Conservation (phyloP, 139 green algal species). For the Limnomonas spitsbergensis region DNA sequence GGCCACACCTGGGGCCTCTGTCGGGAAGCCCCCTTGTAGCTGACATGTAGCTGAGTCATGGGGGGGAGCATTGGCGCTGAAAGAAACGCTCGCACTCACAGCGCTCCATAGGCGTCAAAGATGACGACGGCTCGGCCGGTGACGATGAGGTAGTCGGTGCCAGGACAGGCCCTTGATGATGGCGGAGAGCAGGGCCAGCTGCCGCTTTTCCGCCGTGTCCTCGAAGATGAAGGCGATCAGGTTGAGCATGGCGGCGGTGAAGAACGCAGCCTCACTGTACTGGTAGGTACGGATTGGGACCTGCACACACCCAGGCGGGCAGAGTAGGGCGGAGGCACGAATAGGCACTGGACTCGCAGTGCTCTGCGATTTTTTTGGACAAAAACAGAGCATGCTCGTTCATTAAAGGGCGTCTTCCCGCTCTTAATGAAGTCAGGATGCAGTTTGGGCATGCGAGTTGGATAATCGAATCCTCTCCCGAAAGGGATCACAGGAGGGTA, state of each 20-base stretch:
- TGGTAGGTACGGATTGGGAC: constrained; percentile 11
- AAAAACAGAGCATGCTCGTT: not conserved
- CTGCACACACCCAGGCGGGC: too few species aligned
- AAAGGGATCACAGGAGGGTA: too few species aligned
- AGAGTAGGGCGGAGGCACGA: too few species aligned
- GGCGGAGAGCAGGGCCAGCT: constrained; percentile 45
- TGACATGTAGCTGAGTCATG: too few species aligned
- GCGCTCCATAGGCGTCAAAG: constrained; percentile 9
- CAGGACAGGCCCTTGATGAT: constrained; percentile 49
- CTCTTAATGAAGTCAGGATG: too few species aligned
- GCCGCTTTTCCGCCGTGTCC: constrained; percentile 33
- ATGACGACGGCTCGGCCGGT: constrained; percentile 21
- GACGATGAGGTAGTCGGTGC: constrained; percentile 44
- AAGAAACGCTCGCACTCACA: too few species aligned
- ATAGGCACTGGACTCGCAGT: not conserved
- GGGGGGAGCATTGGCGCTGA: too few species aligned
- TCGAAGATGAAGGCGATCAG: constrained; percentile 44
- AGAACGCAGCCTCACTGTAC: constrained; percentile 40
- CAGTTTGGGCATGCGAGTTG: too few species aligned
- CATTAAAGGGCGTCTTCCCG: not conserved
- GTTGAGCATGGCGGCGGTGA: constrained; percentile 49
- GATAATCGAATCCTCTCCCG: too few species aligned
- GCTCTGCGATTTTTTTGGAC: not conserved
- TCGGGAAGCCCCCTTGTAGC: too few species aligned
- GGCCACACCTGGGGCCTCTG: too few species aligned